These are phyloP conservation scores for Davidsoniella eucalypti DNA, from an alignment of 2,329 filamentous ascomycete genomes.

Conservation along the genomic window DNA sequence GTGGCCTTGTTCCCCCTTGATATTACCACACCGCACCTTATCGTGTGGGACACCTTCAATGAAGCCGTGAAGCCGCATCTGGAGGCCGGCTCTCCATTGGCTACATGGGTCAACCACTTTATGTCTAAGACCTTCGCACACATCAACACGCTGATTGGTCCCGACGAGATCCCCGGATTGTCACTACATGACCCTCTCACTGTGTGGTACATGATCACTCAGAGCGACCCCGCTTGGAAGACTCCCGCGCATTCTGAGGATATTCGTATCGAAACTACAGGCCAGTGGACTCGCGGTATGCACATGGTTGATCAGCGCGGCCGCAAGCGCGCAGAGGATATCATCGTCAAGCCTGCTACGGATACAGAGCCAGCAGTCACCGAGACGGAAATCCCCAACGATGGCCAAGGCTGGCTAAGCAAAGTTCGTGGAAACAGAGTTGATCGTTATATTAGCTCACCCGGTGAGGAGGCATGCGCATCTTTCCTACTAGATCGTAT, in stretches of 20 bases:
- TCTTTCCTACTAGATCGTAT: constrained; percentile 47
- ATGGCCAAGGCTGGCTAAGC: constrained; percentile 63
- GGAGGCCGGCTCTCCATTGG: constrained; percentile 51
- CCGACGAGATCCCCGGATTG: constrained; percentile 40
- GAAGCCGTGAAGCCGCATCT: constrained; percentile 37
- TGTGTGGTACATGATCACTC: constrained; percentile 60
- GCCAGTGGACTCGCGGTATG: constrained; percentile 92
- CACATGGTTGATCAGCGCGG: constrained; percentile 66
- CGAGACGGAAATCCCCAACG: constrained; percentile 43
- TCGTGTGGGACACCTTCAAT: constrained; percentile 44
- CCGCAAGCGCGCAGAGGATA: constrained; percentile 32
- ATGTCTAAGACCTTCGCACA: constrained; percentile 54
- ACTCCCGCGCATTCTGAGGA: constrained; percentile 49
- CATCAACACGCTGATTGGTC: constrained; percentile 44
- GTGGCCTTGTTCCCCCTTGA: constrained; percentile 61
- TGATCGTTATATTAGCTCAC: constrained; percentile 52
- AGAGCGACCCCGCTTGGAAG: constrained; percentile 41
- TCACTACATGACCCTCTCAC: constrained; percentile 65
- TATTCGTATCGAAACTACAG: constrained; percentile 72
- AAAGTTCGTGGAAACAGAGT: constrained; percentile 61
- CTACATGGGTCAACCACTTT: constrained; percentile 56
- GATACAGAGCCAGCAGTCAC: constrained; percentile 25
- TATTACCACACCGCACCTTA: constrained; percentile 54
- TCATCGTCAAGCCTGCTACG: constrained; percentile 24
- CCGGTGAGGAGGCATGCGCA: constrained; percentile 52